Evolutionary conservation across 1,139 yeast genomes (phyloP), one percentile per base, ranked within the genome.

Genomic region (Candida pseudocylindracea): DNA sequence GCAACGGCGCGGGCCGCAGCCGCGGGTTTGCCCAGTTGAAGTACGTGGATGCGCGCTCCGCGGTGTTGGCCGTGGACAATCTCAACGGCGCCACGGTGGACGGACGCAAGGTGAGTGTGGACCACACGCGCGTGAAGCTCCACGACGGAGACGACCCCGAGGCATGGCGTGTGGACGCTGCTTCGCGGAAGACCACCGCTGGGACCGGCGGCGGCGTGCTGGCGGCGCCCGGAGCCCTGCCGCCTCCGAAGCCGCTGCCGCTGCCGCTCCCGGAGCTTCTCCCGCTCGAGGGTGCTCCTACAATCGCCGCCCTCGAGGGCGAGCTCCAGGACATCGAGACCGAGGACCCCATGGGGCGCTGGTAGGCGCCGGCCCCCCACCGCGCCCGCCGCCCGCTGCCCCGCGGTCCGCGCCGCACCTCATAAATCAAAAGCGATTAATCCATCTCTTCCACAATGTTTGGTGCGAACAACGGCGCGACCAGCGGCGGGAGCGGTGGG

Each of bases 41-140:
- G 48, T 88, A 79, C 45, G 85, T 73, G 41, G 83, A 80, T 43
- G 80, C 72, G 49, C 56, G 79, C 35, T 76, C 93, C 4, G 72
- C 93, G 28, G 65, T 80, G 0, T 54, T 88, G 32, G 94, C 96
- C 0, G 73, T 88, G 3, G 98, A 88, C 51, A 88, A 88, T 46
- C 56, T 85, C 39, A 78, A 79, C 46, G 93, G 94, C 1, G 55
- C 68, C 2, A 61, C 57, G 34, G 45, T 83, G 0, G 60, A 66
- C 35, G 88, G 74, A 13, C 55, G 71, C 35, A 43, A 46, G 8
- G 43, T 83, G 9, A 57, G 67, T 36, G 92, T 83, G 4, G 93
- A 83, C 45, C 95, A 83, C 54, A 67, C 76, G 10, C 61, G 68
- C 41, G 81, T 67, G 46, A 60, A 61, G 38, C 61, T 72, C 29